Evolutionary conservation across 345 rosid species (phyloP).

Genomic region (Eucalyptus rudis): DNA sequence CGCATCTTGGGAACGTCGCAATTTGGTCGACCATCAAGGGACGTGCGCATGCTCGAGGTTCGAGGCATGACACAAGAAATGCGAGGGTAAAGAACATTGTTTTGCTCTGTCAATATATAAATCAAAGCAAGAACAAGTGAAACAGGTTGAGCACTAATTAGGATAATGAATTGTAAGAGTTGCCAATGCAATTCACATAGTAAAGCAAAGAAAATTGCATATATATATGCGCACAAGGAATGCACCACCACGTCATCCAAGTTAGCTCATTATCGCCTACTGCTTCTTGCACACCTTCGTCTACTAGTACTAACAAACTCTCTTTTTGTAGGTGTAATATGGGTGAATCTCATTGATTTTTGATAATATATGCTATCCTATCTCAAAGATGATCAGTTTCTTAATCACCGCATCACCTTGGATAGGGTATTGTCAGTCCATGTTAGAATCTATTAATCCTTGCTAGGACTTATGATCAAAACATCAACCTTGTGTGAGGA

Average conservation of each 20-base stretch:
- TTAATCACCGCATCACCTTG: not conserved
- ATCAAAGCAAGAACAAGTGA: not conserved
- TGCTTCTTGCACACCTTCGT: not conserved
- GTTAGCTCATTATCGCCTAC: not conserved
- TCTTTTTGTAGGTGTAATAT: not conserved
- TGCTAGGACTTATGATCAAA: not conserved
- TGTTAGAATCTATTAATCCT: not conserved
- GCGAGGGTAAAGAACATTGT: not conserved
- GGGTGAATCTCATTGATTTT: not conserved
- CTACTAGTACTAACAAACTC: not conserved
- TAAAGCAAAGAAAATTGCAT: not conserved
- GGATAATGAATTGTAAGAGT: not conserved
- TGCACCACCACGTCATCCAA: not conserved
- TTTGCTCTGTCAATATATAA: not conserved
- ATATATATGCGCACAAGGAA: not conserved
- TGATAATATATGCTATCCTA: not conserved
- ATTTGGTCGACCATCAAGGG: too few relatives aligned
- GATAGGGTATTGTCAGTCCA: not conserved
- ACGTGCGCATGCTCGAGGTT: too few relatives aligned
- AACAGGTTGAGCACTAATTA: not conserved
- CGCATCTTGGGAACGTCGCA: too few relatives aligned
- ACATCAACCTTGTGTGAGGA: not conserved
- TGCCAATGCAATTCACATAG: not conserved
- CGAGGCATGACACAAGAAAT: not conserved
- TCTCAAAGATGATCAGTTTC: not conserved